phyloP scores from a whole-genome alignment of 1,139 yeast species.

The Arxiozyma bovina region DNA sequence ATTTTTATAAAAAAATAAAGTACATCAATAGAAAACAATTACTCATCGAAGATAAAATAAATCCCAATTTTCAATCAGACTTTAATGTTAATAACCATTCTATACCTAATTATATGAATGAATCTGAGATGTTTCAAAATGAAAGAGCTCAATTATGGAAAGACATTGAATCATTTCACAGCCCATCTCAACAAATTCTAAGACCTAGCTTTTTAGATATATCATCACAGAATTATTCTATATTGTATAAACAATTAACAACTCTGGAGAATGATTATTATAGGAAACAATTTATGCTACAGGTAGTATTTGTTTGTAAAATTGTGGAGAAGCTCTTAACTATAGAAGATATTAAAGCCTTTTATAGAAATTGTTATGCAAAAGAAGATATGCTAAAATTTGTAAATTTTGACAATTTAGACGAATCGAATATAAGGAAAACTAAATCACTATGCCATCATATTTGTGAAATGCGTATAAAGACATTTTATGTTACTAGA shows the following conservation, averaged over 20 bases:
- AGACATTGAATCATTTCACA: conserved; percentile 4
- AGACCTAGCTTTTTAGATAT: conserved; percentile 22
- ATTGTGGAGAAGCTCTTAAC: conserved; percentile 19
- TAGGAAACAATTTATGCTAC: conserved; percentile 26
- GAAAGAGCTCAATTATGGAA: conserved; percentile 17
- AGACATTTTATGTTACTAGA: conserved; percentile 19
- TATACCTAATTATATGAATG: conserved; percentile 16
- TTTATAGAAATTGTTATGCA: conserved; percentile 17
- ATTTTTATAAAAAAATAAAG: conserved; percentile 19
- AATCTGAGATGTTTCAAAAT: conserved; percentile 11
- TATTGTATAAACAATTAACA: conserved; percentile 20
- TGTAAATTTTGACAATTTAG: conserved; percentile 10
- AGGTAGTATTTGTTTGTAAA: conserved; percentile 16
- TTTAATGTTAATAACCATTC: conserved; percentile 7
- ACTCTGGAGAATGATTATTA: conserved; percentile 19
- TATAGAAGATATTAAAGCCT: conserved; percentile 15
- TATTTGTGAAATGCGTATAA: conserved; percentile 16
- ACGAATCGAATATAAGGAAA: conserved; percentile 13
- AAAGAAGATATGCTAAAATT: conserved; percentile 15
- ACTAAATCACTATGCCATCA: conserved; percentile 15
- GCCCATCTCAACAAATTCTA: conserved; percentile 8
- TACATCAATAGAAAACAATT: conserved; percentile 10
- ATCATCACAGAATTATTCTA: conserved; percentile 14
- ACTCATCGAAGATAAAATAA: conserved; percentile 16
- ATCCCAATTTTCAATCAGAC: conserved; percentile 14